Conservation (phyloP, 164 flowering plant species). For the Aristolochia contorta region DNA sequence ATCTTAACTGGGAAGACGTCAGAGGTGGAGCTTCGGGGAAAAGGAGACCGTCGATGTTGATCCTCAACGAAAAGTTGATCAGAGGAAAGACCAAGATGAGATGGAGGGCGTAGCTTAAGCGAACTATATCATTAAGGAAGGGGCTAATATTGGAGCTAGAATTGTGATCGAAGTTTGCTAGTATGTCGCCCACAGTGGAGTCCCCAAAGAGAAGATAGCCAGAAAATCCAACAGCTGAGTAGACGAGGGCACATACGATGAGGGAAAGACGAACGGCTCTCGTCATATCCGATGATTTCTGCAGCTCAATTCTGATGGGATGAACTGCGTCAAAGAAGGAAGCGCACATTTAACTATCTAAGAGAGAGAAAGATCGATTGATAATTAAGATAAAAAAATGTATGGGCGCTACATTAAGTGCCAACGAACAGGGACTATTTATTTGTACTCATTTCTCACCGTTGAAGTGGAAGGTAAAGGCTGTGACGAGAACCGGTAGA, state of each 20-base stretch:
- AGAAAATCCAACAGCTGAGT: conserved; percentile 56
- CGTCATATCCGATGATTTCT: conserved; percentile 44
- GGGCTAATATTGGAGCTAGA: conserved; percentile 30
- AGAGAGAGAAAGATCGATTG: no score
- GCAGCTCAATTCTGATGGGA: conserved; percentile 64
- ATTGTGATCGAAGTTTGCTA: conserved; percentile 58
- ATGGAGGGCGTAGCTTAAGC: conserved; percentile 83
- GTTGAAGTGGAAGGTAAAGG: conserved; percentile 92
- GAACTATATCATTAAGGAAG: conserved; percentile 48
- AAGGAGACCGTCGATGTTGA: conserved; percentile 56
- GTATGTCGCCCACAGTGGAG: conserved; percentile 53
- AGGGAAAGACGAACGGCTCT: conserved; percentile 56
- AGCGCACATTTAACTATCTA: background rate
- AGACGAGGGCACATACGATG: conserved; percentile 51
- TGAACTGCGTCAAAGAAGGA: conserved; percentile 51
- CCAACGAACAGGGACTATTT: no score
- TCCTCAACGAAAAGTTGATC: conserved; percentile 62
- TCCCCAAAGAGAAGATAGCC: conserved; percentile 90
- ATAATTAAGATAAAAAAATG: no score
- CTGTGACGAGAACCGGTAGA: conserved; percentile 85
- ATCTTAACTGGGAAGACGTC: conserved; percentile 36
- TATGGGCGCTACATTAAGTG: no score
- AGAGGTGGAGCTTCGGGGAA: conserved; percentile 41
- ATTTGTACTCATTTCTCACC: conserved; percentile 56
- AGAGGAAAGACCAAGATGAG: conserved; percentile 82